Evolutionary conservation across 192 early-diverging fungal species (phyloP), one percentile per base, ranked within the genome.

Genomic region (Ambispora gerdemannii): DNA sequence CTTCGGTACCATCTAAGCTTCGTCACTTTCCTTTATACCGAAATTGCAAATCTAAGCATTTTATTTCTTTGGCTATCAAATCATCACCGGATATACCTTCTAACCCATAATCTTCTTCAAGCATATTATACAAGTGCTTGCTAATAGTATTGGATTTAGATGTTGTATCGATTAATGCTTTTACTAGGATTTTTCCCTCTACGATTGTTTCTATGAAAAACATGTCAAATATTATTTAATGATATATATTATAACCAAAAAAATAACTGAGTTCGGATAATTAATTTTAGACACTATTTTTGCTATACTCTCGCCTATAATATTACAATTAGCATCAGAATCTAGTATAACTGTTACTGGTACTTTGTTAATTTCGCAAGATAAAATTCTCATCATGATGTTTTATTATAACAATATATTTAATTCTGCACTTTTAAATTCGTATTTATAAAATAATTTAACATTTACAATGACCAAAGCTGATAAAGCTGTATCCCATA

Each of bases 131-230:
- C 53, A 56, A 61, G 33, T 25, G 31, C 30, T 25, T 61, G 59
- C 59, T 61, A 61, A 61, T 61, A 30, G 33, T 61, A 61, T 61
- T 61, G 4, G 20, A 61, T 30, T 61, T 61, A 15, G 30, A 61
- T 6, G 59, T 28, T 61, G 30, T 61, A 31, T 61, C 30, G n/a
- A 61, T 61, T 61, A 61, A 61, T 34, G 30, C 30, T 61, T 61
- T 61, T 13, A 8, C 24, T 28, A 8, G 20, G 20, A 28, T 28
- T 15, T 61, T 28, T 61, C 30, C 4, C 8, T 6, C 3, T 28
- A 61, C 20, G 20, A 28, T 7, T 15, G 3, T 28, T n/a, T n/a
- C n/a, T n/a, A n/a, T 28, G 10, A 11, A 13, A 28, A 22, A 20
- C 13, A 61, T 22, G 4, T 30, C 24, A 61, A 33, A 34, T 28